Evolutionary conservation across 495 filamentous ascomycete species (phyloP), one percentile per base, ranked within the genome.

Genomic region (Talaromyces thailandensis): DNA sequence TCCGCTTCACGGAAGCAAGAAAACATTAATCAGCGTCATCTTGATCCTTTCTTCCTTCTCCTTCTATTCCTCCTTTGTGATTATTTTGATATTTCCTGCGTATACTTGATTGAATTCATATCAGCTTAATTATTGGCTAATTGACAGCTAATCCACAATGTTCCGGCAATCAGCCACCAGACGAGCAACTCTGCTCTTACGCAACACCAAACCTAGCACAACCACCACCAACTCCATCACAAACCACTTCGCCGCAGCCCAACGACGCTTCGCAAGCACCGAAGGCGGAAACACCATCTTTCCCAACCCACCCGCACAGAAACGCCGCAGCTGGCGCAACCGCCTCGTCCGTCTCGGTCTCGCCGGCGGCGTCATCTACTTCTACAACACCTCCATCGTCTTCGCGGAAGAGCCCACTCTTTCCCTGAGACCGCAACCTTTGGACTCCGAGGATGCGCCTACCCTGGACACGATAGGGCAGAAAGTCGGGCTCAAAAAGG

Each of bases 331-430:
- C 68, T 96, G 89, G 92, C 97, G 90, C 81, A 89, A 83, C 67
- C 81, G 84, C n/a, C 79, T 76, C 7, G 67, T 79, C 62, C 81
- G 93, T 73, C 86, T 90, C 81, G 91, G 86, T 60, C 66, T 94
- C 52, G 92, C 91, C n/a, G 76, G 73, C 56, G 92, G 79, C 24
- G 83, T 84, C n/a, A 71, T 96, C 32, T 98, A 97, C 78, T 96
- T 86, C 70, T 98, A 97, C 73, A 93, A 92, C 75, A 97, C 92
- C 45, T 92, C 86, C 71, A 82, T 82, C 64, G 79, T 89, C 40
- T 98, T 98, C 73, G 88, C 92, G 12, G 87, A 97, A 69, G 85
- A 93, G 74, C 84, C 88, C 32, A 75, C 82, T 60, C 83, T 50
- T 23, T 50, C 50, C 63, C 29, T 29, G 50, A 58, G 28, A 55